Evolutionary conservation across 257 asterid species (phyloP).

Genomic region (Penstemon eatonii): DNA sequence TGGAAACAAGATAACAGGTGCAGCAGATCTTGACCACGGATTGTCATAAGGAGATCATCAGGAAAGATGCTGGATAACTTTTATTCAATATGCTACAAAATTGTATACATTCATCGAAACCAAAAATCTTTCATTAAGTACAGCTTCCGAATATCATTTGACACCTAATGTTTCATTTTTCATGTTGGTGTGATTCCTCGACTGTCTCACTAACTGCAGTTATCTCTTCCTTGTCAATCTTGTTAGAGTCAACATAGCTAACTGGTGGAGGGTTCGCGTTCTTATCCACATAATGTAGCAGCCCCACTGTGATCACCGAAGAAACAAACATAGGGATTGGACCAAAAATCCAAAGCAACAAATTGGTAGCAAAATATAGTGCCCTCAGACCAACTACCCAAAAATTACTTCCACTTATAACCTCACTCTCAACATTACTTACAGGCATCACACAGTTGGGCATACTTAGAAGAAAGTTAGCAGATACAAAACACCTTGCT

Average conservation of each 20-base stretch:
- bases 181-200: slow-evolving; percentile 23
- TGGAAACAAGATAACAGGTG: too few species aligned
- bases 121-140: slow-evolving; percentile 14
- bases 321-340: slow-evolving; percentile 52
- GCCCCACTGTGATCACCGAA: slow-evolving; percentile 35
- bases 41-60: too few species aligned
- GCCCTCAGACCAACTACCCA: slow-evolving; percentile 53
- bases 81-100: slow-evolving; percentile 7
- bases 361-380: slow-evolving; percentile 50
- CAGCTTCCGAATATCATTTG: background rate
- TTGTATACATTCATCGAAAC: slow-evolving; percentile 5
- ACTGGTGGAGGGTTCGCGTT: slow-evolving; percentile 37
- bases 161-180: slow-evolving; percentile 21
- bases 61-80: background rate
- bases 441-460: slow-evolving; percentile 49
- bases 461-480: slow-evolving; percentile 50
- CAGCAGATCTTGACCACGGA: too few species aligned
- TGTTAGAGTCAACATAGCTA: slow-evolving; percentile 17
- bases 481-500: slow-evolving; percentile 42
- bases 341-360: slow-evolving; percentile 58
- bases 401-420: slow-evolving; percentile 46
- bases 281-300: slow-evolving; percentile 36
- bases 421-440: slow-evolving; percentile 35
- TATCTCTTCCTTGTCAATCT: slow-evolving; percentile 27
- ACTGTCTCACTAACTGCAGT: slow-evolving; percentile 14